Base-by-base conservation (phyloP, 2,329 filamentous ascomycete genomes). In the Lecanicillium sp. region DNA sequence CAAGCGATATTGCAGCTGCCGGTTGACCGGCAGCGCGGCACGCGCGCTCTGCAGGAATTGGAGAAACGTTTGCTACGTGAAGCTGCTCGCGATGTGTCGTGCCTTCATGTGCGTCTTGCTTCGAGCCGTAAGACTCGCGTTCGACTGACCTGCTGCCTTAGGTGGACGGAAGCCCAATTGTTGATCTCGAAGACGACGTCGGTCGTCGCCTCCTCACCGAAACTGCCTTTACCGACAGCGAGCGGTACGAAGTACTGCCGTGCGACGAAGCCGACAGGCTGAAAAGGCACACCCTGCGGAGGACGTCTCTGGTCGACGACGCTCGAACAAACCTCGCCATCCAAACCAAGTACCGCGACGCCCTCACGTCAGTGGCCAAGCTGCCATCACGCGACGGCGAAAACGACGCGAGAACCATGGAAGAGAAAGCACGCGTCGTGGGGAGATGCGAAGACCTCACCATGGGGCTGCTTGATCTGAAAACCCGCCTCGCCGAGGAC, bases 281-380 rank as follows among this genome's bases (percentile, higher is more conserved):
- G 51, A 98, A 96, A 70, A 94, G 88, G 58, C 86, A 95, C 65
- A 76, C 81, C 45, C 75, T 78, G 42, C 68, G 77, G 25, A 63
- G 96, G 35, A 71, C 74, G 18, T 76, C 80, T 53, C 82, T 85
- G 13, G 80, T 95, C 48, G 85, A 90, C 45, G 81, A 85, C 28
- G 80, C 86, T 15, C 79, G 82, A 48, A 77, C 86, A 43, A 95
- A 90, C 60, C 71, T 98, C 28, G 80, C 81, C 22, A 79, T 96
- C 33, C 92, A 98, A 59, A 84, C 80, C 39, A 98, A 96, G 65
- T 87, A 95, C 51, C 84, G 88, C 51, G 90, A 96, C 70, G 92
- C 92, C 1, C 87, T 92, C 11, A 76, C 83, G 47, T 94, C 88
- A 29, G 80, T 98, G 62, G 81, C 82, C 43, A 81, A 83, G 51